Evolutionary conservation across 2,329 filamentous ascomycete genomes (phyloP).

Genomic region (Neospermospora avenae): DNA sequence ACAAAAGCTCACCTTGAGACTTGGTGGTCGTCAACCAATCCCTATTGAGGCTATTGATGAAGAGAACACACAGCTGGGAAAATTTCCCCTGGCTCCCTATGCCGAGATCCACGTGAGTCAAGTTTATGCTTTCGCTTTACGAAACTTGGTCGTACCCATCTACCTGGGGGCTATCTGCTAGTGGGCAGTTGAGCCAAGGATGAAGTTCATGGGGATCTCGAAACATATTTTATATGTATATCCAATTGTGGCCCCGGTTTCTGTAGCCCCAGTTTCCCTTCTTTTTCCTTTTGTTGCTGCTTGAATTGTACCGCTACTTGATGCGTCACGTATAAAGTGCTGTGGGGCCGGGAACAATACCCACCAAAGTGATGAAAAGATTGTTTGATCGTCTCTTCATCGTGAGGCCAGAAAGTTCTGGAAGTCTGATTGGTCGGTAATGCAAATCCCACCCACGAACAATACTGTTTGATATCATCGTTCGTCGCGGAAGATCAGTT

Average conservation of each 20-base stretch:
- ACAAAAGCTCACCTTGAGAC: conserved; percentile 72
- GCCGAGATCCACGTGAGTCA: conserved; percentile 73
- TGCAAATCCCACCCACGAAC: neutral
- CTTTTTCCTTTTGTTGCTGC: conserved; percentile 6
- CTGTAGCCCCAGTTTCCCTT: neutral
- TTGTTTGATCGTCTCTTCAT: conserved; percentile 2
- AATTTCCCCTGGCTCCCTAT: conserved; percentile 68
- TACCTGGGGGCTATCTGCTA: neutral
- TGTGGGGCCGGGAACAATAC: conserved; percentile 3
- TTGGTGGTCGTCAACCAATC: conserved; percentile 57
- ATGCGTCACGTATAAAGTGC: conserved; percentile 5
- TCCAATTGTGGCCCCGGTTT: neutral
- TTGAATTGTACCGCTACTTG: conserved; percentile 8
- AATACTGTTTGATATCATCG: neutral
- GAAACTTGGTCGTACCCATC: conserved; percentile 14
- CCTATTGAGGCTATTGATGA: conserved; percentile 70
- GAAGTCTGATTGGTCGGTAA: neutral
- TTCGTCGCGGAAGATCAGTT: neutral
- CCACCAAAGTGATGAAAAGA: conserved; percentile 5
- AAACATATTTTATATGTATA: neutral
- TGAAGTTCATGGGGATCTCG: conserved; percentile 6
- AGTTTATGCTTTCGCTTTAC: conserved; percentile 13
- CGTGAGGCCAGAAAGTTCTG: neutral
- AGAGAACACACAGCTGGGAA: conserved; percentile 61
- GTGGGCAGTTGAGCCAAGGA: conserved; percentile 4